Percentiles rank a stretch among this genome's conserved stretches.
Conservation (phyloP, 2,329 filamentous ascomycete genomes). For the Bipolaris victoriae region DNA sequence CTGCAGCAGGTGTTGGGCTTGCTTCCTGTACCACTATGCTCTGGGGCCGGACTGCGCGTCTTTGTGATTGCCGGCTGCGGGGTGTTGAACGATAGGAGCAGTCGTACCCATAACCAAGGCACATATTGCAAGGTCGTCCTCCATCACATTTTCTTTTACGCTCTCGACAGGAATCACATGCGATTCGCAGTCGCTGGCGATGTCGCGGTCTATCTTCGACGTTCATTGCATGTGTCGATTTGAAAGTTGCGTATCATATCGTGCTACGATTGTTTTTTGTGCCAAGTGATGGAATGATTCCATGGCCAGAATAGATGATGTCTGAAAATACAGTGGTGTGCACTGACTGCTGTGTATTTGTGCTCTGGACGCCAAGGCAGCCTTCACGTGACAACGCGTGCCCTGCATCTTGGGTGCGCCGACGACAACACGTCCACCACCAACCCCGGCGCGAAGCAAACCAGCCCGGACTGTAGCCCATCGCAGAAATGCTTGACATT, state of each 20-base stretch:
- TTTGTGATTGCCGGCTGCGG: neutral
- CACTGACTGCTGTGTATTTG: no score
- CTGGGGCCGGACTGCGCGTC: neutral
- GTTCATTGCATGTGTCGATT: neutral
- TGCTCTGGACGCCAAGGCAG: neutral
- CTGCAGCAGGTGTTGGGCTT: neutral
- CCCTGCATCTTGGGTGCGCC: conserved; percentile 4
- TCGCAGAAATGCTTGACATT: conserved; percentile 64
- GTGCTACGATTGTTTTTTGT: no score
- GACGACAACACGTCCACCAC: conserved; percentile 20
- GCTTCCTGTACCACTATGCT: neutral
- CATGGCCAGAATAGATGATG: no score
- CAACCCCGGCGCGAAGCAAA: conserved; percentile 15
- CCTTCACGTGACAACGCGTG: conserved; percentile 24
- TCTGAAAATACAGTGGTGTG: no score
- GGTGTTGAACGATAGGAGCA: neutral
- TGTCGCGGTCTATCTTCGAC: neutral
- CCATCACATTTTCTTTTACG: neutral
- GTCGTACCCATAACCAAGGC: neutral
- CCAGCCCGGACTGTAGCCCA: conserved; percentile 5
- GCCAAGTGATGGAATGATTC: no score
- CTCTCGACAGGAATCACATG: neutral
- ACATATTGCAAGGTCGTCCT: neutral
- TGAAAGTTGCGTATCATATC: neutral
- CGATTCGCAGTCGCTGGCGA: neutral